Base-by-base conservation (phyloP, 306 rosid species). In the Vigna mungo region DNA sequence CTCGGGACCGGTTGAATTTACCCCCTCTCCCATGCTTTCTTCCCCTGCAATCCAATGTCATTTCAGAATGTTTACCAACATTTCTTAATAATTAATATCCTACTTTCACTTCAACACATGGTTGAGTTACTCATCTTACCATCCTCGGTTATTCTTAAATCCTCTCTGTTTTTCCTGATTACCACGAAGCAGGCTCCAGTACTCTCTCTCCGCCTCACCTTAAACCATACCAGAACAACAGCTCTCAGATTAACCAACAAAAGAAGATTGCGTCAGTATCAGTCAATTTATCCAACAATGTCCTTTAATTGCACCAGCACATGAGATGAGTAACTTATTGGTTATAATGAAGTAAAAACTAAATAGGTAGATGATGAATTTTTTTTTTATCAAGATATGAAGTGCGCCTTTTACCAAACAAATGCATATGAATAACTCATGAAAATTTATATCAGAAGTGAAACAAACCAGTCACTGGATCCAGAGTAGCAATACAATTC, bases 131-230 rank as follows among this genome's bases (percentile, higher is more conserved):
- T 0, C 51, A 37, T 54, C 86, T 75, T 69, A 93, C 98, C 98
- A 88, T 88, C 98, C 97, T 12, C 93, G 80, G 81, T 81, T 70
- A 32, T 84, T 75, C 75, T 67, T 86, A 48, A 44, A 59, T 43
- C 86, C 92, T 18, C 87, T 84, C 78, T 4, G 83, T 59, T 69
- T 59, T 6, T 87, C 97, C 80, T 91, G 97, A 71, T 72, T 86
- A 49, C 90, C 87, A 20, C 95, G 96, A 83, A 91, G 92, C 10
- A 78, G 71, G 69, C 81, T 83, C 98, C 98, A 93, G 84, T 93
- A 93, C 72, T 89, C 92, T 80, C 76, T 93, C 81, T 93, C 98
- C 32, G 88, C 91, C 63, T 93, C 96, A 67, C 98, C 98, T 93
- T 78, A 59, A 51, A 75, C 55, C 81, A 85, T 11, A 49, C 17